Conservation (phyloP, 75 land plant genomes). For the Pinus albicaulis region DNA sequence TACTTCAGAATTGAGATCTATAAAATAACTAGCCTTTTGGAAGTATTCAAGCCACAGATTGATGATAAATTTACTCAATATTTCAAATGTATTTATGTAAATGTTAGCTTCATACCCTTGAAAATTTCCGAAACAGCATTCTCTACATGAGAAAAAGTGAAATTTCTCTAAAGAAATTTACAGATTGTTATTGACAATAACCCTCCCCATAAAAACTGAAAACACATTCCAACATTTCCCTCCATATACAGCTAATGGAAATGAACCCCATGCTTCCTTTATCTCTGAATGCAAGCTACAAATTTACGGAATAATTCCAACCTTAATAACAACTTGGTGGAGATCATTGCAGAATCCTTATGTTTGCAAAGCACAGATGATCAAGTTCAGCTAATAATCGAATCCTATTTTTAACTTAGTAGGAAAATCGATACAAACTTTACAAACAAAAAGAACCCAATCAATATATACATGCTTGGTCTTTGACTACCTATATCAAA, state of each 20-base stretch:
- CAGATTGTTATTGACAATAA: not conserved
- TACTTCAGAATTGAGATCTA: not conserved
- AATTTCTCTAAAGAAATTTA: not conserved
- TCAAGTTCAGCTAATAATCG: too few species aligned
- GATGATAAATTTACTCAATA: not conserved
- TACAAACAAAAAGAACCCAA: too few species aligned
- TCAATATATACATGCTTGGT: too few species aligned
- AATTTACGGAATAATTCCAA: too few species aligned
- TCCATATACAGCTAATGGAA: not conserved
- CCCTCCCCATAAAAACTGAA: not conserved
- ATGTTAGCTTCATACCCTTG: not conserved
- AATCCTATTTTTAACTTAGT: too few species aligned
- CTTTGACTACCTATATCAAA: too few species aligned
- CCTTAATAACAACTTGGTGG: too few species aligned
- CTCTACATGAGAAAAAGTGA: not conserved
- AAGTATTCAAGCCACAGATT: not conserved
- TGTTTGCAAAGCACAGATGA: too few species aligned
- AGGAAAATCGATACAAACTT: too few species aligned
- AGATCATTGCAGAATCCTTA: too few species aligned
- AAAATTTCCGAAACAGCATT: not conserved
- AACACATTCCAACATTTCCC: not conserved
- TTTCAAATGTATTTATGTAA: not conserved
- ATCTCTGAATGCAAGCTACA: not conserved
- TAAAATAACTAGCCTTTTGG: not conserved
- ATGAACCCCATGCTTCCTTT: not conserved